These are phyloP conservation scores for Tolypocladium guangdongense DNA, from an alignment of 2,329 filamentous ascomycete species.

Conservation along the genomic window DNA sequence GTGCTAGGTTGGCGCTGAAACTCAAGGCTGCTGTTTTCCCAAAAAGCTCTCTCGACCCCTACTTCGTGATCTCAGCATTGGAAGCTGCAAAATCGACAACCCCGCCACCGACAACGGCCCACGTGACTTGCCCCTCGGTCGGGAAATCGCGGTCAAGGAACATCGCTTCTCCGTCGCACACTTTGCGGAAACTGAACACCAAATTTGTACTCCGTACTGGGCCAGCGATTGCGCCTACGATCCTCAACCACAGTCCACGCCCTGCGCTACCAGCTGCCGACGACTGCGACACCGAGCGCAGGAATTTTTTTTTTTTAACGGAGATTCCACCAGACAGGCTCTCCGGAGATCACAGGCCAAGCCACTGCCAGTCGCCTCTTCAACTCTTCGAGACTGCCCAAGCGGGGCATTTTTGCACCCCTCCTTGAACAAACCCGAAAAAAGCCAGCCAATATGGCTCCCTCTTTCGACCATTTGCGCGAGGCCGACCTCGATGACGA, in stretches of 20 bases:
- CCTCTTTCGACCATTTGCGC: conserved; percentile 80
- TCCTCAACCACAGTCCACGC: neutral
- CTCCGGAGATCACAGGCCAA: neutral
- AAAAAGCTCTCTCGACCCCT: neutral
- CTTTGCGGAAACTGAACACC: conserved; percentile 26
- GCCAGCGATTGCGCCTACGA: conserved; percentile 1
- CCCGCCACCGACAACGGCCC: conserved; percentile 8
- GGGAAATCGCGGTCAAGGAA: conserved; percentile 20
- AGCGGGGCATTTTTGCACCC: conserved; percentile 27
- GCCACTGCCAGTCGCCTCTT: conserved; percentile 7
- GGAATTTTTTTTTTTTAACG: neutral
- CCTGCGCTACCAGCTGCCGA: neutral
- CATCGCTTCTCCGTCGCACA: conserved; percentile 30
- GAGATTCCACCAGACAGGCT: neutral
- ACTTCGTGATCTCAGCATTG: neutral
- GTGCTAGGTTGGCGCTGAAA: neutral
- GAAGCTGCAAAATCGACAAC: conserved; percentile 2
- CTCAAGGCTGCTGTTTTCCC: neutral
- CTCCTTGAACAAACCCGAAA: conserved; percentile 15
- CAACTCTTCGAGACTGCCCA: conserved; percentile 7
- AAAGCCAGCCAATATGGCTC: conserved; percentile 60
- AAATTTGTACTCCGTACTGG: conserved; percentile 24
- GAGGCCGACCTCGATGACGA: conserved; percentile 82
- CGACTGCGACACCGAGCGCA: neutral
- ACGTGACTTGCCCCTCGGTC: conserved; percentile 32